phyloP scores from a whole-genome alignment of 2,329 filamentous ascomycete genomes.

The Aschersonia sp. region DNA sequence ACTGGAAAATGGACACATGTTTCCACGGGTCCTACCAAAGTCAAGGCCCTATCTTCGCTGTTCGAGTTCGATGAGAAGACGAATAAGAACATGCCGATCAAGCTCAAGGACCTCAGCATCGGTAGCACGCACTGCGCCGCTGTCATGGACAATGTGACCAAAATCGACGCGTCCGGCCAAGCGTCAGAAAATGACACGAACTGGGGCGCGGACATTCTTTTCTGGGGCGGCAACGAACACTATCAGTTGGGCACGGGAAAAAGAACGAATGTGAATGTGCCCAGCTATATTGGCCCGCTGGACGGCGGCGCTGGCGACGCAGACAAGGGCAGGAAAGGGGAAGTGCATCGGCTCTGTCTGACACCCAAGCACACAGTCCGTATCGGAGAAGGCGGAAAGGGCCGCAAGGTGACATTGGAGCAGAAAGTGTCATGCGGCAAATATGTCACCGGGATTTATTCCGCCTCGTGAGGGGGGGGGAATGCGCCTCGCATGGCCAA shows the following conservation, averaged over 20 bases:
- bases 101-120: conserved; percentile 55
- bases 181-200: conserved; percentile 58
- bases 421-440: conserved; percentile 82
- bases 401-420: conserved; percentile 61
- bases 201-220: conserved; percentile 78
- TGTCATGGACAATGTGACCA: conserved; percentile 68
- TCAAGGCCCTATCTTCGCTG: conserved; percentile 70
- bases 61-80: conserved; percentile 73
- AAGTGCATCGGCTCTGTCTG: conserved; percentile 64
- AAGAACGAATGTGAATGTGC: conserved; percentile 63
- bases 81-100: conserved; percentile 60
- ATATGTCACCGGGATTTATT: conserved; percentile 73
- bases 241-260: conserved; percentile 90
- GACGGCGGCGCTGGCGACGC: conserved; percentile 47
- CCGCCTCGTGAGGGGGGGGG: conserved; percentile 28
- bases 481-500: background rate
- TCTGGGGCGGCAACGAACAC: conserved; percentile 91
- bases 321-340: conserved; percentile 41
- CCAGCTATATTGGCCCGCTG: conserved; percentile 65
- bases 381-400: conserved; percentile 42
- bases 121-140: conserved; percentile 73
- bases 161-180: conserved; percentile 38
- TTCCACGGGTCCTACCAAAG: conserved; percentile 61
- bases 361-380: conserved; percentile 61
- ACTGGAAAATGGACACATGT: conserved; percentile 84